Evolutionary conservation across 257 asterid species (phyloP).

Genomic region (Fraxinus anomala): DNA sequence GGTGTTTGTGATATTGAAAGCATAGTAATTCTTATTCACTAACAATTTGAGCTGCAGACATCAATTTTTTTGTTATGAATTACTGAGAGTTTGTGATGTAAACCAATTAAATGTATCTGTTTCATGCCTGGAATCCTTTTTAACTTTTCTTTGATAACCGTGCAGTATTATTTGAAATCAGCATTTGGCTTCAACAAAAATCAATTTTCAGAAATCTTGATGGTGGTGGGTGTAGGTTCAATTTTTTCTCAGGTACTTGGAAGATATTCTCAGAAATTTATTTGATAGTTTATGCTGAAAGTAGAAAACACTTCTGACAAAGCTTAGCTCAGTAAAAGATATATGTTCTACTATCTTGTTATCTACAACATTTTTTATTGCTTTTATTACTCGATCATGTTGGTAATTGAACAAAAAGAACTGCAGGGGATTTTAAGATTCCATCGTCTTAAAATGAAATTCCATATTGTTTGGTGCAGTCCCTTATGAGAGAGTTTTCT

Average conservation of each 20-base stretch:
- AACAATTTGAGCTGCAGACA: neutral
- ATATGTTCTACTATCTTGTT: neutral
- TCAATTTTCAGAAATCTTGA: constrained; percentile 81
- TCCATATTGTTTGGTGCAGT: neutral
- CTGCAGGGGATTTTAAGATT: neutral
- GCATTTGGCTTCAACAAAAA: constrained; percentile 84
- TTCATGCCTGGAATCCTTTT: constrained; percentile 19
- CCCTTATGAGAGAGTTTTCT: too few species aligned
- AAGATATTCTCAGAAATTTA: constrained; percentile 1
- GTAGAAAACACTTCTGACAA: neutral
- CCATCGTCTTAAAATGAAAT: neutral
- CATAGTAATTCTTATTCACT: neutral
- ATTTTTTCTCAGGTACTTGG: constrained; percentile 82
- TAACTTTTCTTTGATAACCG: constrained; percentile 21
- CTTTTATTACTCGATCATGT: neutral
- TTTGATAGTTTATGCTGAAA: neutral
- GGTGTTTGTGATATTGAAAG: neutral
- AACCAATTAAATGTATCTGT: constrained; percentile 8
- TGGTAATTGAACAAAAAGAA: constrained; percentile 5
- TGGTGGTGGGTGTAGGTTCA: constrained; percentile 88
- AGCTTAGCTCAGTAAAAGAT: neutral
- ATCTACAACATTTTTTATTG: neutral
- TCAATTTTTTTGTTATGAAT: constrained; percentile 9
- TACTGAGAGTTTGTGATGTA: constrained; percentile 6
- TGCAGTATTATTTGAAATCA: constrained; percentile 91